Base-by-base conservation (phyloP, 2,329 filamentous ascomycete genomes). In the Anthostomella pinea region DNA sequence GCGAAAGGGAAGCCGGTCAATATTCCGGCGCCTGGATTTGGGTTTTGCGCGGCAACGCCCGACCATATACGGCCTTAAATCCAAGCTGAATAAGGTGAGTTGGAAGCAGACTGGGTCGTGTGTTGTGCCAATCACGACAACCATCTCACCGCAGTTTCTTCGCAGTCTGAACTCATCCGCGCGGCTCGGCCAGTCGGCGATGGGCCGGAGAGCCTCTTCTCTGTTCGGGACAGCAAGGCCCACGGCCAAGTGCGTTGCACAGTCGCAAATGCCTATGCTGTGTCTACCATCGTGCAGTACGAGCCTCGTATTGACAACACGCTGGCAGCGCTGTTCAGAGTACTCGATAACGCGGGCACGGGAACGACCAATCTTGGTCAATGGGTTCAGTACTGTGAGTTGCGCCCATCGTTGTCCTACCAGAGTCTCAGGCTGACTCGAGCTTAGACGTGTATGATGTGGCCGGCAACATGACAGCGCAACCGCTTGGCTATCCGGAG, bases 241-340 rank as follows among this genome's bases (percentile, higher is more conserved):
- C 34, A 37, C 22, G 27, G 19, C 4, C 19, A 29, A 8, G n/a
- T 30, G 27, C 34, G 34, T 11, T 22, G 22, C 8, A 13, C 34
- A 8, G 22, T 31, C 27, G 34, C 34, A 10, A 37, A 31, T 22
- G 34, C 34, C 3, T 37, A 37, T 15, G 18, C 34, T 4, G 17
- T 30, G 20, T 30, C 26, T 18, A 37, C 34, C 20, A 22, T 37
- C 14, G 20, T 30, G 5, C 27, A 37, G 14, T 37, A 30, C 28
- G 34, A 37, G 34, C 34, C 34, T 5, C 34, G 34, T 8, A 31
- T 37, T 15, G 26, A 37, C 16, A 27, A 30, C 27, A 30, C 21
- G 14, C 21, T 37, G 9, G 20, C 13, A n/a, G 11, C 15, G 7
- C 22, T 37, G 5, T 25, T 37, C 14, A 17, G n/a, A 13, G 21